phyloP scores from a whole-genome alignment of 768 basidiomycete genomes.

The Russula virescens region DNA sequence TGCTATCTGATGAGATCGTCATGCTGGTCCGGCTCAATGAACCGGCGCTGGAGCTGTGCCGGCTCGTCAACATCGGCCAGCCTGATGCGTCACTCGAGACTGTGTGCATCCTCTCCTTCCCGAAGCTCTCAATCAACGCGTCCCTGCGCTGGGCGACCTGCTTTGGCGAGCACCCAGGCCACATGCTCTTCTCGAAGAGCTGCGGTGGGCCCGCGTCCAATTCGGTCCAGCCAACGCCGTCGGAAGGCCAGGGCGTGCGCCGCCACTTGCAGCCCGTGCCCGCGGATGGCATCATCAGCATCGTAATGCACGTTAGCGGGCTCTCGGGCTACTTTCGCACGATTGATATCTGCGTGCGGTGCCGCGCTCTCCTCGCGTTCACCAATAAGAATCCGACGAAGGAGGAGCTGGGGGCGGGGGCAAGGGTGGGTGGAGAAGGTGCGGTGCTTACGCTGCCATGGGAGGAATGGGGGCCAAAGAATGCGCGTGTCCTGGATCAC shows the following conservation, averaged over 20 bases:
- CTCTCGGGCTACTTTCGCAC: constrained; percentile 1
- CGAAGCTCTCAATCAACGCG: background rate
- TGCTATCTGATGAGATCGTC: constrained; percentile 5
- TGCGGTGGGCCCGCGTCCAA: too few relatives aligned
- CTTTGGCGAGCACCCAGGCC: constrained; percentile 14
- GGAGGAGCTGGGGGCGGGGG: too few relatives aligned
- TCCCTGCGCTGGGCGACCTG: constrained; percentile 14
- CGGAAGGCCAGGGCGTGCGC: background rate
- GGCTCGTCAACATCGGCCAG: background rate
- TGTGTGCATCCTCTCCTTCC: constrained; percentile 8
- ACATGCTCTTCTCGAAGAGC: constrained; percentile 3
- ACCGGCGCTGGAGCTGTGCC: constrained; percentile 15
- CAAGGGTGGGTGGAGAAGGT: too few relatives aligned
- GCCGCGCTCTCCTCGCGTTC: constrained; percentile 5
- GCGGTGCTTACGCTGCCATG: background rate
- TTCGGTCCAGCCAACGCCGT: background rate
- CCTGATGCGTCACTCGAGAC: constrained; percentile 3
- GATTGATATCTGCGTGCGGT: constrained; percentile 10
- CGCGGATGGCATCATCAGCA: constrained; percentile 13
- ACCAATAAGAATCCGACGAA: background rate
- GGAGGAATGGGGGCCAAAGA: constrained; percentile 5
- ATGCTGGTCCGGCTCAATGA: constrained; percentile 12
- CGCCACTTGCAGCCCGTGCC: constrained; percentile 8
- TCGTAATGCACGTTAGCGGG: constrained; percentile 9
- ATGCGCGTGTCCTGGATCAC: constrained; percentile 10